Evolutionary conservation across 805 yeast genomes (phyloP).

Genomic region (Wickerhamomyces sydowiorum): DNA sequence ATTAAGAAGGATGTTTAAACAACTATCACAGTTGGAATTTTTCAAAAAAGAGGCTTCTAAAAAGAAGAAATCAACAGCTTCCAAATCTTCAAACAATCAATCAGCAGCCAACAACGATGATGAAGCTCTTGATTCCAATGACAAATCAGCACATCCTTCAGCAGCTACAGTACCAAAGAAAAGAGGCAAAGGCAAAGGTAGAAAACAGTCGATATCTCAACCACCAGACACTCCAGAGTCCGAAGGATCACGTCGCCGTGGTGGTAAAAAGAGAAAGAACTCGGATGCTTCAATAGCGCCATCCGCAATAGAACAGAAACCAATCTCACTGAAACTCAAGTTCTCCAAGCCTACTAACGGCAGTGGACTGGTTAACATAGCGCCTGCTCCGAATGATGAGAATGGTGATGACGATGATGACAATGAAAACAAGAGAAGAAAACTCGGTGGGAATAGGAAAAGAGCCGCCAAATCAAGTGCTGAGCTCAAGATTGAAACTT

Average conservation of each 20-base stretch:
- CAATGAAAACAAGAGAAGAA: background rate
- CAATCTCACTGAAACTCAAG: slow-evolving; percentile 8
- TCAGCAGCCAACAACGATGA: background rate
- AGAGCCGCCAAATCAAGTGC: slow-evolving; percentile 20
- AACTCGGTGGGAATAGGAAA: background rate
- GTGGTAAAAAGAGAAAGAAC: background rate
- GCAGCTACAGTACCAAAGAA: background rate
- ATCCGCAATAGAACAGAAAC: background rate
- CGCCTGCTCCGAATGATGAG: slow-evolving; percentile 2
- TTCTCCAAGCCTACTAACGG: slow-evolving; percentile 8
- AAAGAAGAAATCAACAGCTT: slow-evolving; percentile 1
- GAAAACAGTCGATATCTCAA: no score
- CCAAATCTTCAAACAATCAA: background rate
- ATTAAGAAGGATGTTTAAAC: slow-evolving; percentile 22
- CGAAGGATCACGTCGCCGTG: background rate
- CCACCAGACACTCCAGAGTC: background rate
- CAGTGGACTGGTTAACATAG: slow-evolving; percentile 6
- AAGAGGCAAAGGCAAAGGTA: background rate
- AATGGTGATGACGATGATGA: background rate
- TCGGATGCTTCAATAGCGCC: background rate
- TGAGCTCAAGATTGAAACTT: slow-evolving; percentile 17
- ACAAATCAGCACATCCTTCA: background rate
- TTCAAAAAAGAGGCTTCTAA: slow-evolving; percentile 14
- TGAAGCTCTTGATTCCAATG: no score
- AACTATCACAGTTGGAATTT: slow-evolving; percentile 19